Evolutionary conservation across 2,329 filamentous ascomycete species (phyloP), one percentile per base, ranked within the genome.

Genomic region (Aspergillus floridensis): DNA sequence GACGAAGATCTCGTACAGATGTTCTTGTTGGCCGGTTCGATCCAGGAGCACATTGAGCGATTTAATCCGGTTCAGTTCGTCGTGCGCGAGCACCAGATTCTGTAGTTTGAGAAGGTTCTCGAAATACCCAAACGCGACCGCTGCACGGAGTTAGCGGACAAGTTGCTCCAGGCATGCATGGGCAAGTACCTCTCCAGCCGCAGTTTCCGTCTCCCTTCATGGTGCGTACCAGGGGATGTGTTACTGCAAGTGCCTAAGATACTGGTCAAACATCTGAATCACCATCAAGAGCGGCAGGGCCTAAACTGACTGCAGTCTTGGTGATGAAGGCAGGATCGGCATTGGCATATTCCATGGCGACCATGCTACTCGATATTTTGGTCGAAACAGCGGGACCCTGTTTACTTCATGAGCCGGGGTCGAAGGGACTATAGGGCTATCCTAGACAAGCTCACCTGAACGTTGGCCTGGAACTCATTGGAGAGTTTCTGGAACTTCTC

Each of bases 171-270:
- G 59, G 32, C 48, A 58, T n/a, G 49, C 52, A 14, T n/a, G 56
- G 65, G 64, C 66, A 79, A 88, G 81, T 83, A 97, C 93, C 95
- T 88, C 93, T 86, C 93, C 95, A 98, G 70, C 93, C 95, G 77
- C 95, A 98, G 74, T 96, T 96, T 60, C 95, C 95, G 78, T 98
- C 93, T 56, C 95, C 93, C 76, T 90, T 88, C 74, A 96, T 87
- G 11, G 88, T 88, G 57, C 95, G 91, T 72, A 93, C 96, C 73
- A 92, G 88, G 21, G 91, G 90, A 75, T 96, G 96, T 58, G 89
- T 91, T 68, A 88, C 83, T 6, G 92, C 89, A 57, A 99, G 83
- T 21, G 88, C 84, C 92, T 96, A n/a, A 46, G n/a, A 31, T 49
- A 62, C 38, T 12, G 49, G 61, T 65, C 26, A 72, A 60, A 54